Percentiles rank a stretch among this genome's conserved stretches.
phyloP scores from a whole-genome alignment of 108 stramenopile species.

The Nitzschia sp. region DNA sequence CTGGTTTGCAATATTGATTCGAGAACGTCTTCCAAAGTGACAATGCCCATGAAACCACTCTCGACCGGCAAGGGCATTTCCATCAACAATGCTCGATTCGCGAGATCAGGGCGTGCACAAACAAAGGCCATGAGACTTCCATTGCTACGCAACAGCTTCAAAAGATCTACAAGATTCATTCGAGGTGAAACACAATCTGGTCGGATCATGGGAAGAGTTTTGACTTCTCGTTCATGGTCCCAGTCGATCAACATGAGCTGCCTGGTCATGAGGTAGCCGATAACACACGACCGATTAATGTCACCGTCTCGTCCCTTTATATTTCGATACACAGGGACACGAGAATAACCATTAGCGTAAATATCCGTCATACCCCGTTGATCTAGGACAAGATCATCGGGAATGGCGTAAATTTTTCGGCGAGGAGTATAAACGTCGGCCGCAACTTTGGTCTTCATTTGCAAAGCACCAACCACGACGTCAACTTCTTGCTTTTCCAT shows the following conservation, averaged over 20 bases:
- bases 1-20: constrained; percentile 59
- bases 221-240: constrained; percentile 55
- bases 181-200: constrained; percentile 58
- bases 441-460: constrained; percentile 62
- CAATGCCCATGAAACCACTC: constrained; percentile 60
- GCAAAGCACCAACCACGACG: constrained; percentile 57
- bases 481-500: constrained; percentile 35
- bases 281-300: constrained; percentile 28
- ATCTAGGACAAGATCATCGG: constrained; percentile 49
- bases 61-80: constrained; percentile 42
- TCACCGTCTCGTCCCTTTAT: constrained; percentile 24
- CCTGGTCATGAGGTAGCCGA: constrained; percentile 62
- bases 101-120: constrained; percentile 65
- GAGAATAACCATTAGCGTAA: constrained; percentile 55
- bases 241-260: constrained; percentile 72
- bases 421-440: constrained; percentile 66
- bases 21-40: constrained; percentile 67
- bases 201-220: constrained; percentile 44
- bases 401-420: constrained; percentile 47
- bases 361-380: constrained; percentile 53
- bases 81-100: constrained; percentile 41
- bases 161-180: constrained; percentile 53
- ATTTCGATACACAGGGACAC: constrained; percentile 65
- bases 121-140: constrained; percentile 69
- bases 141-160: constrained; percentile 46